Base-by-base conservation (phyloP, 78 protist genomes). In the Monocercomonoides exilis region DNA sequence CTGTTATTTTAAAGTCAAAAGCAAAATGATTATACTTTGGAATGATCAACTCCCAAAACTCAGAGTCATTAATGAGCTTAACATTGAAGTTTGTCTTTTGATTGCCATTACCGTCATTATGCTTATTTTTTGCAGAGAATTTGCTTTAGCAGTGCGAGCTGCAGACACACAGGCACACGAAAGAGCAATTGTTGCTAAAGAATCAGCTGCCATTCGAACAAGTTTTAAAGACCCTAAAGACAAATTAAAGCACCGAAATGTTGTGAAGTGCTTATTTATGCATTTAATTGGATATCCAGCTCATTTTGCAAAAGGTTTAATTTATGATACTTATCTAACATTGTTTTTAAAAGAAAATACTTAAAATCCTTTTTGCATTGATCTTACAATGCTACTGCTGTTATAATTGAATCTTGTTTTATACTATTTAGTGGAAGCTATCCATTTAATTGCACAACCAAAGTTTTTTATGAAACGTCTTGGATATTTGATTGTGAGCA, bases 361-460 rank as follows among this genome's bases (percentile, higher is more conserved):
- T n/a, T n/a, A n/a, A n/a, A n/a, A n/a, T n/a, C n/a, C n/a, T n/a
- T n/a, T n/a, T n/a, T n/a, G n/a, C n/a, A n/a, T n/a, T n/a, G n/a
- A n/a, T n/a, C n/a, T n/a, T n/a, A n/a, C n/a, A n/a, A n/a, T n/a
- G n/a, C n/a, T n/a, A n/a, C n/a, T n/a, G n/a, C n/a, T n/a, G n/a
- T n/a, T n/a, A n/a, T n/a, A n/a, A n/a, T n/a, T n/a, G n/a, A n/a
- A n/a, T n/a, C n/a, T n/a, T n/a, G n/a, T n/a, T n/a, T n/a, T n/a
- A n/a, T n/a, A n/a, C n/a, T n/a, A n/a, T n/a, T n/a, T n/a, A n/a
- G 81, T 80, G 36, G 84, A 80, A 41, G 21, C 81, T 80, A 21
- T 80, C 36, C 21, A 80, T 43, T 21, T 80, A 11, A 80, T 80
- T 21, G 84, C 84, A 29, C 21, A 21, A 29, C 21, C 84, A 80